Conservation (phyloP, 1,139 yeast species). For the Candida tetrigidarum region DNA sequence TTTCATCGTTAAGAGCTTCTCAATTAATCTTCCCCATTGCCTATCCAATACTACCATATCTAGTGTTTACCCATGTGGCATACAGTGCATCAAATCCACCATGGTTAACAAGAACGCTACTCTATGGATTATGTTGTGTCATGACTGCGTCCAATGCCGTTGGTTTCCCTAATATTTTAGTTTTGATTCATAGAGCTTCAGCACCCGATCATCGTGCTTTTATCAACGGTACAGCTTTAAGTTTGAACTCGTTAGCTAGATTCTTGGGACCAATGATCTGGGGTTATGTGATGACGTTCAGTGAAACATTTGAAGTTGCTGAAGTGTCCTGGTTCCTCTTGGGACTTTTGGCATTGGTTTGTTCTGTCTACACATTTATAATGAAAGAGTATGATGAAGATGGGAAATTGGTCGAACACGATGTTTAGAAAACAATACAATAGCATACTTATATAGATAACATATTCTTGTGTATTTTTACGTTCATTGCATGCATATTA, state of each 20-base stretch:
- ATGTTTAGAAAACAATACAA: neutral
- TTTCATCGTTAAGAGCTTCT: slow-evolving; percentile 47
- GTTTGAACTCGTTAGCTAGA: slow-evolving; percentile 57
- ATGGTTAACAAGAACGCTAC: slow-evolving; percentile 25
- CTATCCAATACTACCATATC: slow-evolving; percentile 53
- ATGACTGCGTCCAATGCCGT: slow-evolving; percentile 36
- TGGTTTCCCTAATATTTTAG: slow-evolving; percentile 44
- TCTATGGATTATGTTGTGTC: slow-evolving; percentile 32
- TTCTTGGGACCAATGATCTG: slow-evolving; percentile 61
- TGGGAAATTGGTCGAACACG: slow-evolving; percentile 4
- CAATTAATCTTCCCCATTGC: slow-evolving; percentile 49
- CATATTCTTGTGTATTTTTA: neutral
- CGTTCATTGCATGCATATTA: no score
- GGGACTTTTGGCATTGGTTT: slow-evolving; percentile 38
- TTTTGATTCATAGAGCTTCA: slow-evolving; percentile 49
- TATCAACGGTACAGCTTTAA: slow-evolving; percentile 53
- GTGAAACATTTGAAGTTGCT: slow-evolving; percentile 44
- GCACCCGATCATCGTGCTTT: slow-evolving; percentile 54
- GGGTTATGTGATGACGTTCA: slow-evolving; percentile 59
- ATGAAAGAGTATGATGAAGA: slow-evolving; percentile 38
- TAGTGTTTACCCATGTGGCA: slow-evolving; percentile 45
- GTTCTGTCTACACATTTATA: slow-evolving; percentile 33
- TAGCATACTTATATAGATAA: neutral
- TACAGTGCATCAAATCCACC: slow-evolving; percentile 30
- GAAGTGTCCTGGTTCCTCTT: slow-evolving; percentile 57